Conservation (phyloP, 2,329 filamentous ascomycete genomes). For the Aspergillus luchuensis region DNA sequence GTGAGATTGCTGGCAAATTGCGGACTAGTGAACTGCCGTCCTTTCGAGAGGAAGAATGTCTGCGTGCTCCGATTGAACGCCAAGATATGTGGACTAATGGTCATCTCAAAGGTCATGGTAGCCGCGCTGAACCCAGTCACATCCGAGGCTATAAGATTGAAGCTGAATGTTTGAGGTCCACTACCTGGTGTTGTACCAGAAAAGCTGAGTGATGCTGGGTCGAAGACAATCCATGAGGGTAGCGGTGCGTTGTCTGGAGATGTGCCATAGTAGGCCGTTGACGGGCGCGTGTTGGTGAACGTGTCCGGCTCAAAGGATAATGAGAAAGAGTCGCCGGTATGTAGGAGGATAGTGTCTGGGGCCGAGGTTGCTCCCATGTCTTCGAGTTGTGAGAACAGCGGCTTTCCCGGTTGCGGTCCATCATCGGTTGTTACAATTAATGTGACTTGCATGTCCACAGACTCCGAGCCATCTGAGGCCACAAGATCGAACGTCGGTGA, state of each 20-base stretch:
- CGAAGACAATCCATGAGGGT: slow-evolving; percentile 82
- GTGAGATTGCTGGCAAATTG: slow-evolving; percentile 56
- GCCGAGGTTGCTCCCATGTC: slow-evolving; percentile 39
- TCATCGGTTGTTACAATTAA: slow-evolving; percentile 65
- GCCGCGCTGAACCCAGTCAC: slow-evolving; percentile 73
- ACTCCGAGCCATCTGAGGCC: slow-evolving; percentile 68
- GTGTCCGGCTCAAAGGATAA: slow-evolving; percentile 71
- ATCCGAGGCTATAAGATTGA: slow-evolving; percentile 77
- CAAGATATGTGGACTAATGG: slow-evolving; percentile 71
- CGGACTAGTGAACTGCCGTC: slow-evolving; percentile 55
- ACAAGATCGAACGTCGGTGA: slow-evolving; percentile 65
- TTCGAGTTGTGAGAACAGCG: slow-evolving; percentile 41
- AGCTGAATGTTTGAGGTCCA: slow-evolving; percentile 70
- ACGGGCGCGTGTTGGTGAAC: slow-evolving; percentile 60
- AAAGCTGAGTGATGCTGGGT: slow-evolving; percentile 65
- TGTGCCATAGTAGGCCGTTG: slow-evolving; percentile 73
- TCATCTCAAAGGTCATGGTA: slow-evolving; percentile 67
- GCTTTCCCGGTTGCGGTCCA: slow-evolving; percentile 38
- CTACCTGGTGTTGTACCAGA: slow-evolving; percentile 69
- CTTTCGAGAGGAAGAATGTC: slow-evolving; percentile 59
- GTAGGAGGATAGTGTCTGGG: slow-evolving; percentile 42
- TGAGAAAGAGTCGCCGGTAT: slow-evolving; percentile 55
- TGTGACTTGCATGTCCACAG: slow-evolving; percentile 65
- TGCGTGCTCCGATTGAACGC: slow-evolving; percentile 62
- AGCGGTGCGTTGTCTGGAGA: slow-evolving; percentile 77